phyloP scores from a whole-genome alignment of 2,329 filamentous ascomycete species.

The Aspergillus fumigatus region DNA sequence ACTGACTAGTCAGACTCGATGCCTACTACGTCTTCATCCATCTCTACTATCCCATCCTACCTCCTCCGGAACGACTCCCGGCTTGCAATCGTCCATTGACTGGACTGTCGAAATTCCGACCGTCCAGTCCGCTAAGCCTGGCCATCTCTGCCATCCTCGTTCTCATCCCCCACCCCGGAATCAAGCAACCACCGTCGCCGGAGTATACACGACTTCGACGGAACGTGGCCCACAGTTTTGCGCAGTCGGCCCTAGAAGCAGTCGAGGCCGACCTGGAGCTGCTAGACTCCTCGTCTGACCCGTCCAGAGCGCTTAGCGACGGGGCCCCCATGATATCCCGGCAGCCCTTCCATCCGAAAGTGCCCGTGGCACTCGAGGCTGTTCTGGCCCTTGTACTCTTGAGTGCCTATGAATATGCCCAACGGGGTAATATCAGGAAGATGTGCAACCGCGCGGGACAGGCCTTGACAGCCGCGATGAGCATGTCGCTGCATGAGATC shows the following conservation, averaged over 20 bases:
- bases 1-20: slow-evolving; percentile 17
- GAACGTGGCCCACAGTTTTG: slow-evolving; percentile 20
- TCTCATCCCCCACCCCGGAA: slow-evolving; percentile 23
- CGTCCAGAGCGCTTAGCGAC: background rate
- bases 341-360: slow-evolving; percentile 12
- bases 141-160: slow-evolving; percentile 25
- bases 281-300: slow-evolving; percentile 6
- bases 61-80: slow-evolving; percentile 15
- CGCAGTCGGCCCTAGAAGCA: slow-evolving; percentile 19
- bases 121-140: slow-evolving; percentile 22
- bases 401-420: slow-evolving; percentile 28
- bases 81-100: slow-evolving; percentile 11
- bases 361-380: slow-evolving; percentile 22
- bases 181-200: slow-evolving; percentile 12
- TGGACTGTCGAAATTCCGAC: slow-evolving; percentile 11
- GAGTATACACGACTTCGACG: slow-evolving; percentile 19
- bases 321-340: background rate
- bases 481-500: slow-evolving; percentile 21
- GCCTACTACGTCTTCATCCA: slow-evolving; percentile 31
- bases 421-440: slow-evolving; percentile 26
- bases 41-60: slow-evolving; percentile 25
- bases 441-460: slow-evolving; percentile 27
- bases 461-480: slow-evolving; percentile 22
- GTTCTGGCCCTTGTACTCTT: slow-evolving; percentile 24
- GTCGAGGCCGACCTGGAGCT: slow-evolving; percentile 26